Evolutionary conservation across 2,329 filamentous ascomycete genomes (phyloP).

Genomic region (Cladosporium halotolerans): DNA sequence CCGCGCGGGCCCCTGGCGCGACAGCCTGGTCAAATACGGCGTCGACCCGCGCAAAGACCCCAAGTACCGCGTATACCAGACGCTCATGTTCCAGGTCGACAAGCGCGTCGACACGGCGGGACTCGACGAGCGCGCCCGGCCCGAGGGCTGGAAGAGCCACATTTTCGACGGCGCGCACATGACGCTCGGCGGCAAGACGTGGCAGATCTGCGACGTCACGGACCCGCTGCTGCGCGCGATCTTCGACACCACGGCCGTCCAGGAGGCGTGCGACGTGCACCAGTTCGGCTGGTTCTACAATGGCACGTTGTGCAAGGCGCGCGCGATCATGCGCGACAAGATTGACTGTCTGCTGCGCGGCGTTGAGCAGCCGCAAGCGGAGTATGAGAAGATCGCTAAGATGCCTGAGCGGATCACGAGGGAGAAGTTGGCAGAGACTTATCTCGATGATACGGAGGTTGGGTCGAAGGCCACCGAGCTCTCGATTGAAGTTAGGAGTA

Average conservation of each 20-base stretch:
- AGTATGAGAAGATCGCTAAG: constrained; percentile 18
- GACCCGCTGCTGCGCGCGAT: constrained; percentile 67
- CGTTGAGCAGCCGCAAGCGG: constrained; percentile 25
- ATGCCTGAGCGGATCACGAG: constrained; percentile 18
- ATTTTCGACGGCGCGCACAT: constrained; percentile 76
- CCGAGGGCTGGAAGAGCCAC: constrained; percentile 50
- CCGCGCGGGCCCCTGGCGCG: constrained; percentile 84
- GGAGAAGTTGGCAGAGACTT: constrained; percentile 13
- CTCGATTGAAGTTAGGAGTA: constrained; percentile 6
- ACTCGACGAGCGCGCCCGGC: constrained; percentile 10
- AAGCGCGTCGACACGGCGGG: constrained; percentile 14
- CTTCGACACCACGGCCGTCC: constrained; percentile 54
- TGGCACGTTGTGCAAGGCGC: constrained; percentile 75
- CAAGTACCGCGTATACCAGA: constrained; percentile 77
- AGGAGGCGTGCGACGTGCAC: constrained; percentile 42
- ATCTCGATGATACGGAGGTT: constrained; percentile 8
- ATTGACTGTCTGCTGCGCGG: constrained; percentile 46
- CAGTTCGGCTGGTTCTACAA: constrained; percentile 77
- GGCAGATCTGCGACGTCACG: constrained; percentile 88
- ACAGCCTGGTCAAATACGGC: constrained; percentile 78
- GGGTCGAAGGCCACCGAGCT: constrained; percentile 3
- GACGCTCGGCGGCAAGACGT: constrained; percentile 76
- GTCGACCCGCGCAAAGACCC: constrained; percentile 76
- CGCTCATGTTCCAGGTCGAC: constrained; percentile 71
- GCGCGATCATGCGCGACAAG: constrained; percentile 83